Evolutionary conservation across 352 stramenopile genomes (phyloP).

Genomic region (Pythium phragmitis): DNA sequence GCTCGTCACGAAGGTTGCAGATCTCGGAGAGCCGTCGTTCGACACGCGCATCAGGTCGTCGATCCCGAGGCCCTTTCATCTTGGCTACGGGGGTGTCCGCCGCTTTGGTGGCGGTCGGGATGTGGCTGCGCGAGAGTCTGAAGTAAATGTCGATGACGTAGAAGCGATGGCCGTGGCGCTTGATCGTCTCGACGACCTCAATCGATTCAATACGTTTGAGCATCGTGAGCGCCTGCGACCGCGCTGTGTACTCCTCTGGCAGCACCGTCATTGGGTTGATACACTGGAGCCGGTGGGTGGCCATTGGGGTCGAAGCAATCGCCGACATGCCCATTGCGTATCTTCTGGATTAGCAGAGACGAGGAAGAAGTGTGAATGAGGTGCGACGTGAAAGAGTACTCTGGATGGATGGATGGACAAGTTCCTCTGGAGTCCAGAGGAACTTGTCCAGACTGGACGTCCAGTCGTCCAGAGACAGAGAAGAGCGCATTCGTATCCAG

Average conservation of each 20-base stretch:
- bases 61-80: background rate
- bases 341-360: background rate
- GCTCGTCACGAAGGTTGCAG: constrained; percentile 21
- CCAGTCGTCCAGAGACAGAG: background rate
- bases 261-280: constrained; percentile 20
- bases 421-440: too few species aligned
- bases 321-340: constrained; percentile 13
- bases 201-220: constrained; percentile 24
- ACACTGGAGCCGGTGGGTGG: constrained; percentile 12
- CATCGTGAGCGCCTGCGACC: constrained; percentile 12
- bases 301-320: background rate
- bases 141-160: constrained; percentile 26
- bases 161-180: constrained; percentile 20
- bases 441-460: too few species aligned
- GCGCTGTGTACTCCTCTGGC: constrained; percentile 17
- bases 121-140: constrained; percentile 15
- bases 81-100: background rate
- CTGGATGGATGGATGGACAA: background rate
- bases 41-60: constrained; percentile 10
- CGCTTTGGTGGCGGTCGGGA: constrained; percentile 9
- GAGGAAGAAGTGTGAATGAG: background rate
- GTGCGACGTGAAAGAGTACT: too few species aligned
- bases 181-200: constrained; percentile 14
- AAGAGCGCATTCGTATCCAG: constrained; percentile 1
- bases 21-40: constrained; percentile 25